Evolutionary conservation across 352 stramenopile genomes (phyloP).

Genomic region (Halophytophthora batemanensis): DNA sequence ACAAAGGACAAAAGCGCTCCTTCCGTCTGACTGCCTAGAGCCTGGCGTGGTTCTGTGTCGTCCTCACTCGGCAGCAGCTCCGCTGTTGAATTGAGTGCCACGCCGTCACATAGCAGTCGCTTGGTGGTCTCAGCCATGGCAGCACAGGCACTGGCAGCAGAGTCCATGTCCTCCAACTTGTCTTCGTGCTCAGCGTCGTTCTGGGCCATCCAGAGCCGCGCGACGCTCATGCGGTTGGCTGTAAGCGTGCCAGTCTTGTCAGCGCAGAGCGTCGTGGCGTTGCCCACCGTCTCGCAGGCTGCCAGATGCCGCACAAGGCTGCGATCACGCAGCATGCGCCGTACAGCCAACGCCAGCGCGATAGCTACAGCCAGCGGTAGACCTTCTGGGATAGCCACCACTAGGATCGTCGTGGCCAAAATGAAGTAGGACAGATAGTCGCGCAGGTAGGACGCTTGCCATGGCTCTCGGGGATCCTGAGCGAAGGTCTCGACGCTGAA

Average conservation of each 20-base stretch:
- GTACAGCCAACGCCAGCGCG: slow-evolving; percentile 85
- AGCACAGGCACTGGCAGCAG: neutral
- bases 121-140: slow-evolving; percentile 7
- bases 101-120: slow-evolving; percentile 58
- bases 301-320: slow-evolving; percentile 96
- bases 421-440: slow-evolving; percentile 84
- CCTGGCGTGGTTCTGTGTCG: slow-evolving; percentile 15
- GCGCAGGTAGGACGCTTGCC: slow-evolving; percentile 33
- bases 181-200: neutral
- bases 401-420: slow-evolving; percentile 79
- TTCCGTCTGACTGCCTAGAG: slow-evolving; percentile 47
- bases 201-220: slow-evolving; percentile 61
- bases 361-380: slow-evolving; percentile 90
- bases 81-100: slow-evolving; percentile 86
- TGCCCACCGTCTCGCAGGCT: slow-evolving; percentile 97
- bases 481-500: slow-evolving; percentile 65
- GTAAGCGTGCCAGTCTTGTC: slow-evolving; percentile 97
- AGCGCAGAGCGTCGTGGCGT: slow-evolving; percentile 96
- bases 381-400: slow-evolving; percentile 89
- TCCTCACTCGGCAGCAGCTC: slow-evolving; percentile 43
- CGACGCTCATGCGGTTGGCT: slow-evolving; percentile 94
- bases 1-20: slow-evolving; percentile 42
- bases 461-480: slow-evolving; percentile 31
- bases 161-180: slow-evolving; percentile 15
- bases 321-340: slow-evolving; percentile 95